Base-by-base conservation (phyloP, 2,329 filamentous ascomycete genomes). In the Trichoderma asperellum region DNA sequence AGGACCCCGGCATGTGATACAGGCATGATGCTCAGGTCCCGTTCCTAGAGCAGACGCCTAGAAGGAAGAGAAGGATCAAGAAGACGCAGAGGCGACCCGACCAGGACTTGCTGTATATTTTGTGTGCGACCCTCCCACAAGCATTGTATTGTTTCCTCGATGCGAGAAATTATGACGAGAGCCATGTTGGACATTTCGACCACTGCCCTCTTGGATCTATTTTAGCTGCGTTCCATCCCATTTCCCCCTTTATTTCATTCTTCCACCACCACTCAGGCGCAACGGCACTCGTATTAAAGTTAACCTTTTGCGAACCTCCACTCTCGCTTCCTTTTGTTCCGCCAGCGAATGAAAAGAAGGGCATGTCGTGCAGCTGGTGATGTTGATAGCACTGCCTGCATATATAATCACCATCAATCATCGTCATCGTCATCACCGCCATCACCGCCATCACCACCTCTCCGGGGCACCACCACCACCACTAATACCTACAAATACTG, bases 261-360 rank as follows among this genome's bases (percentile, higher is more conserved):
- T 67, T 58, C 40, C 55, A 59, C 55, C 55, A 58, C 63, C 61
- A 56, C 49, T 55, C 61, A 55, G 61, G 49, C 40, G 40, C 21
- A 59, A 67, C 64, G 64, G 56, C 64, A 67, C 64, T 67, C 64
- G 64, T 67, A 67, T 67, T 67, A 67, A n/a, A 67, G 64, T 67
- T 67, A 67, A 67, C 55, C 64, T 59, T 67, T 64, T 35, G 27
- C 37, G 21, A 24, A 56, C 61, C 64, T 67, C 64, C 64, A 67
- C 64, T 67, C 55, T 67, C 64, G 64, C 64, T 67, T 67, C 64
- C 64, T 56, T 18, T 52, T 56, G 34, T 32, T 55, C 61, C 34
- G n/a, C 14, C 55, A 49, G 40, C 64, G 64, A 67, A 67, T 67
- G 27, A 67, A 58, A 49, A 34, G 64, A 49, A 35, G 21, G 29